These are phyloP conservation scores for Ceratobasidium sp. DNA, from an alignment of 1,284 basidiomycete genomes.

Conservation along the genomic window DNA sequence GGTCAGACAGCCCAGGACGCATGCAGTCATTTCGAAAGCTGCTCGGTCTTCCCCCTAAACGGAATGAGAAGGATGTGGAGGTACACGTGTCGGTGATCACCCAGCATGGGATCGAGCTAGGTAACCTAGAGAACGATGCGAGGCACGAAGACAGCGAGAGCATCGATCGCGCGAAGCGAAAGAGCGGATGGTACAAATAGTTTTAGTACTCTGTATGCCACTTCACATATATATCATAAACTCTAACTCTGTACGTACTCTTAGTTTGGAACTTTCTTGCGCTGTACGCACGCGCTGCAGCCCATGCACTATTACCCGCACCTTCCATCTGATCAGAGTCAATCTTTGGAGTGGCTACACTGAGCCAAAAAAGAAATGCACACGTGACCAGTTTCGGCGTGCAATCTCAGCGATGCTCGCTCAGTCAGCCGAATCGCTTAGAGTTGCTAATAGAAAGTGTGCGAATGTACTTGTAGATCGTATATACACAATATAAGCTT, in stretches of 20 bases:
- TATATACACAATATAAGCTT: no score
- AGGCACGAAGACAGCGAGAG: not conserved
- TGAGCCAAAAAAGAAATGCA: no score
- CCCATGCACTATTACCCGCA: no score
- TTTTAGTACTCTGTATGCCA: not conserved
- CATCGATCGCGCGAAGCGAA: not conserved
- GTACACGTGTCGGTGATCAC: not conserved
- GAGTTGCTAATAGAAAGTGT: no score
- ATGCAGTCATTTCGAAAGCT: not conserved
- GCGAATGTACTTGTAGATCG: no score
- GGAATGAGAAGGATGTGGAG: not conserved
- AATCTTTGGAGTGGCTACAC: no score
- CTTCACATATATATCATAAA: not conserved
- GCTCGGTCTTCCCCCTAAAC: not conserved
- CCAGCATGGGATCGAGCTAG: not conserved
- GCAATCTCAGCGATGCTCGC: no score
- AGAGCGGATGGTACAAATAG: not conserved
- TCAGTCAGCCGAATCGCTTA: no score
- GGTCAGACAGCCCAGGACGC: not conserved
- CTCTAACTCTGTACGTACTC: not conserved
- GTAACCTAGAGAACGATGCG: not conserved
- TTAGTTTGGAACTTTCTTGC: no score
- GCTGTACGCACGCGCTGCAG: no score
- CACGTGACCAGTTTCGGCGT: no score
- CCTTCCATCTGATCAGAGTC: no score